Conservation (phyloP, 2,329 filamentous ascomycete species). For the Sporothrix inflata region DNA sequence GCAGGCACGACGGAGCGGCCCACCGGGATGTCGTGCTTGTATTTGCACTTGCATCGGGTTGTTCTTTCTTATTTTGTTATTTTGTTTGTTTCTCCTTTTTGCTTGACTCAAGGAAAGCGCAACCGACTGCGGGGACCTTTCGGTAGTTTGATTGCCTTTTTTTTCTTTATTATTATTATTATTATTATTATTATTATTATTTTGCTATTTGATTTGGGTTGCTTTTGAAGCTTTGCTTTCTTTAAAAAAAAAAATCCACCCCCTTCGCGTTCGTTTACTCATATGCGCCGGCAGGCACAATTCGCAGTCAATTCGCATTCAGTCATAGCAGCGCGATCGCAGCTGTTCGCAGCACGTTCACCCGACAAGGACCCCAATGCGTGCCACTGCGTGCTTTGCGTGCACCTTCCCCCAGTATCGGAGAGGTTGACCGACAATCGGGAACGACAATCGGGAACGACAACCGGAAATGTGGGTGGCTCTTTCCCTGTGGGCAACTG, state of each 20-base stretch:
- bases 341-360: neutral
- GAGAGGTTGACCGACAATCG: neutral
- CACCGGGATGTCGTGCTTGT: constrained; percentile 3
- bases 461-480: neutral
- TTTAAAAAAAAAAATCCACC: too few species aligned
- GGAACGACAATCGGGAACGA: neutral
- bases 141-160: neutral
- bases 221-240: too few species aligned
- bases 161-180: too few species aligned
- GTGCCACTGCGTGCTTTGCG: too few species aligned
- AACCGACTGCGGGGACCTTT: neutral
- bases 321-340: neutral
- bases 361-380: neutral
- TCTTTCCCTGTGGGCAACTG: neutral
- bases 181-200: too few species aligned
- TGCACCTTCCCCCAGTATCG: constrained; percentile 4
- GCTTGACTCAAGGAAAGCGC: neutral
- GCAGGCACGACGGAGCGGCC: neutral
- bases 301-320: neutral
- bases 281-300: neutral
- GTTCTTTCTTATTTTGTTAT: neutral
- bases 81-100: neutral
- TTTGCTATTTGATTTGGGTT: neutral
- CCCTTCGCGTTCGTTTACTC: too few species aligned
- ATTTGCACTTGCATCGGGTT: neutral